Conservation (phyloP, 257 asterid genomes). For the Salvia splendens region DNA sequence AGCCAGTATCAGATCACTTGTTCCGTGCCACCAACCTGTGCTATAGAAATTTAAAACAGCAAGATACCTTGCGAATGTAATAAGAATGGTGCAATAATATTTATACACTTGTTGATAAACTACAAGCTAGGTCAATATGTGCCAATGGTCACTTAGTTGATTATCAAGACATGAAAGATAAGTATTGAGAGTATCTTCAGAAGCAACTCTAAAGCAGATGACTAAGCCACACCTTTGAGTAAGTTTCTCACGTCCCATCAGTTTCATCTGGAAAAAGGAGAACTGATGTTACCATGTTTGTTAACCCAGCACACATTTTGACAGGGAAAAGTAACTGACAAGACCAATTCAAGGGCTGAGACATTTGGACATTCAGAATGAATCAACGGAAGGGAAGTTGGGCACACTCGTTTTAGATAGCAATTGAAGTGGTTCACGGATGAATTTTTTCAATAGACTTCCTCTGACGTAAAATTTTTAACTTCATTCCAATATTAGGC, state of each 20-base stretch:
- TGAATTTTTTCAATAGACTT: not conserved
- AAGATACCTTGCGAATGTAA: not conserved
- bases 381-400: conserved; percentile 19
- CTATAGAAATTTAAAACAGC: not conserved
- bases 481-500: conserved; percentile 2
- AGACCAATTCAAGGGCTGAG: conserved; percentile 32
- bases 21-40: conserved; percentile 4
- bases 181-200: conserved; percentile 35
- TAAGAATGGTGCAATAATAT: not conserved
- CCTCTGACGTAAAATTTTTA: not conserved
- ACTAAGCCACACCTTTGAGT: conserved; percentile 60
- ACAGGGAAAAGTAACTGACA: conserved; percentile 28
- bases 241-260: conserved; percentile 85
- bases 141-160: conserved; percentile 23
- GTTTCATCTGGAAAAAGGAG: conserved; percentile 87
- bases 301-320: conserved; percentile 42
- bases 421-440: not conserved
- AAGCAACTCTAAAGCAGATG: conserved; percentile 56
- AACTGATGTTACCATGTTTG: conserved; percentile 59
- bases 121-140: conserved; percentile 2
- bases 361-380: conserved; percentile 16
- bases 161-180: conserved; percentile 20
- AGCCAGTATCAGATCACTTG: conserved; percentile 44
- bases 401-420: conserved; percentile 4
- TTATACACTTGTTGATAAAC: not conserved